Base-by-base conservation (phyloP, 768 basidiomycete species). In the Hericium erinaceus region DNA sequence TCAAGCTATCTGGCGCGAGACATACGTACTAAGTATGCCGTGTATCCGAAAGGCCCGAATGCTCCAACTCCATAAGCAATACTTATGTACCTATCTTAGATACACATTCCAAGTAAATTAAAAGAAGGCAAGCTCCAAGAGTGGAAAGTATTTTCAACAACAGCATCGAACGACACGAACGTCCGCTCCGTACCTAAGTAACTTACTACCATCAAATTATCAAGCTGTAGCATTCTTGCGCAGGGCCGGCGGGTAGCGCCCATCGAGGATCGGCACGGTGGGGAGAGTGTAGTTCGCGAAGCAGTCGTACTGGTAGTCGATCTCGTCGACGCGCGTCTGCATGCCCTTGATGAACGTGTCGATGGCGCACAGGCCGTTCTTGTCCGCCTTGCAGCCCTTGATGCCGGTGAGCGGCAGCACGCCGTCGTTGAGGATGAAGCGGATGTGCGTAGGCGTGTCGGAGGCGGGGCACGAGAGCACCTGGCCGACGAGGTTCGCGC, bases 401-500 rank as follows among this genome's bases (percentile, higher is more conserved):
- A 80, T 67, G n/a, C 74, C 72, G 2, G 74, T 76, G 13, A 80
- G 67, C 12, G 79, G 79, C 2, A 79, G 67, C 3, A 75, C 70
- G 1, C 69, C 79, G 61, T 81, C 80, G 64, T 81, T 81, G 26
- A 79, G 67, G 52, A 79, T 69, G 66, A 75, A 72, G 18, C 78
- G 68, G 58, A 79, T 73, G 56, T 73, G 65, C 13, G 70, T 67
- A 4, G 67, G 62, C 2, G 52, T 52, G n/a, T 61, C 24, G 22
- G 58, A 52, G 8, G 64, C 67, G 39, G 70, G 67, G 63, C 77
- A 80, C 11, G 69, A 66, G 41, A 79, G 65, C 9, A 80, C 71
- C 59, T 80, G 79, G 39, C 73, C 71, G 26, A 77, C 74, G 39
- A 80, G 66, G 64, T 79, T 76, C 18, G 77, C 67, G 0, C 74